phyloP scores from a whole-genome alignment of 169 alveolate genomes.

The Babesia divergens region DNA sequence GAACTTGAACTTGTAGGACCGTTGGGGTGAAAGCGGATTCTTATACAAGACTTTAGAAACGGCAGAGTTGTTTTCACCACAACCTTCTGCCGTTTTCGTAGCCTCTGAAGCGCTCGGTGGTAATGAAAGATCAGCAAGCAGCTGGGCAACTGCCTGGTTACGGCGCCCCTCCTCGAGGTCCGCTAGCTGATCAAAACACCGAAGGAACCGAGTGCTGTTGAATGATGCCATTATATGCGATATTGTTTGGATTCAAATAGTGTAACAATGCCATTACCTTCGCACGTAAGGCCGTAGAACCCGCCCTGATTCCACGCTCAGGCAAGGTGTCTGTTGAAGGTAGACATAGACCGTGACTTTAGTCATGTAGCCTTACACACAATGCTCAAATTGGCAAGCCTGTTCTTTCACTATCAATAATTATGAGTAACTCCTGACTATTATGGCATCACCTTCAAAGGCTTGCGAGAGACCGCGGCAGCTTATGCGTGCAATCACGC shows the following conservation, averaged over 20 bases:
- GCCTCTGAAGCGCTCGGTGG: neutral
- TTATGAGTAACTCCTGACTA: no score
- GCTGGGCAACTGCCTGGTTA: slow-evolving; percentile 25
- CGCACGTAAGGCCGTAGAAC: neutral
- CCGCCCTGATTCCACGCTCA: neutral
- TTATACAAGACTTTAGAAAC: neutral
- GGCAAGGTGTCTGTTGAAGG: neutral
- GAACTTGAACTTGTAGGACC: slow-evolving; percentile 35
- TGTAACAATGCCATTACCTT: neutral
- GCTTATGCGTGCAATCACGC: neutral
- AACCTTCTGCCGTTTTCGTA: neutral
- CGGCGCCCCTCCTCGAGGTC: slow-evolving; percentile 18
- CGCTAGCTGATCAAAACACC: slow-evolving; percentile 44
- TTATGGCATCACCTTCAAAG: no score
- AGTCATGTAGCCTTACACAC: no score
- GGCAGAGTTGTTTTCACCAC: no score
- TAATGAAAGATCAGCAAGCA: slow-evolving; percentile 1
- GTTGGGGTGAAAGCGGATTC: slow-evolving; percentile 31
- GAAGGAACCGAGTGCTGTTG: slow-evolving; percentile 11
- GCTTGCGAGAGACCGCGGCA: neutral
- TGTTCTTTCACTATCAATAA: no score
- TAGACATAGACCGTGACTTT: no score
- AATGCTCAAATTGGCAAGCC: no score
- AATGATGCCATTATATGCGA: slow-evolving; percentile 22
- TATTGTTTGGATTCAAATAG: neutral